Evolutionary conservation across 129 eudicot species (phyloP).

Genomic region (Tagetes patula): DNA sequence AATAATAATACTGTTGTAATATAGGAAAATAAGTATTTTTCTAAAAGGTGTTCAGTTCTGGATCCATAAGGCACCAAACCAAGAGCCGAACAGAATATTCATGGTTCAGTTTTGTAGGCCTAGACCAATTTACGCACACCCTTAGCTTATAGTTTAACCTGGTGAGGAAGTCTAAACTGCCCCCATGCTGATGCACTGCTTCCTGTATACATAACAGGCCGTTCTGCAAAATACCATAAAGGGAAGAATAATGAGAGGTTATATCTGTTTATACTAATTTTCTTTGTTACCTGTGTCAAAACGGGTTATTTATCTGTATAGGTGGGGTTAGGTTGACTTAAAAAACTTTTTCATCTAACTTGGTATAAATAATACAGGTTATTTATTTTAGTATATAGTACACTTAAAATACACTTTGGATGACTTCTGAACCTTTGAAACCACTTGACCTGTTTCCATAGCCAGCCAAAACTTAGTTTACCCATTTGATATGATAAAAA

Average conservation of each 20-base stretch:
- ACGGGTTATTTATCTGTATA: neutral
- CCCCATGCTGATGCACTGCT: constrained; percentile 77
- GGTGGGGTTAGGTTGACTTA: neutral
- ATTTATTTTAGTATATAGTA: too few species aligned
- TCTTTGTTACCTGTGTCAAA: neutral
- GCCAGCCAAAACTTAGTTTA: constrained; percentile 3
- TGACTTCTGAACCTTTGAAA: neutral
- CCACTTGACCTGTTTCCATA: neutral
- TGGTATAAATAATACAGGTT: neutral
- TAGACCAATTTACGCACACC: neutral
- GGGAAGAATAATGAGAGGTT: neutral
- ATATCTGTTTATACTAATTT: neutral
- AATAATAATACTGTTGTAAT: neutral
- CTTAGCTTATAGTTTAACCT: constrained; percentile 41
- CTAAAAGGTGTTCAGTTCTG: neutral
- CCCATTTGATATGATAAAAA: neutral
- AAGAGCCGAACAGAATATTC: neutral
- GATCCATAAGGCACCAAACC: neutral
- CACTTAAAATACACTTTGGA: neutral
- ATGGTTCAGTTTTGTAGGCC: neutral
- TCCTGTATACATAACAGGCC: constrained; percentile 70
- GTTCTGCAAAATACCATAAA: constrained; percentile 48
- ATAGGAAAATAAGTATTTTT: neutral
- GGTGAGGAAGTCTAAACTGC: constrained; percentile 74
- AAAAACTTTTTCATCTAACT: constrained; percentile 12